A percentile compares a stretch with the other conserved stretches of the same genome.
These are phyloP conservation scores for Epichloe brachyelytri DNA, from an alignment of 2,329 filamentous ascomycete genomes.

Conservation along the genomic window DNA sequence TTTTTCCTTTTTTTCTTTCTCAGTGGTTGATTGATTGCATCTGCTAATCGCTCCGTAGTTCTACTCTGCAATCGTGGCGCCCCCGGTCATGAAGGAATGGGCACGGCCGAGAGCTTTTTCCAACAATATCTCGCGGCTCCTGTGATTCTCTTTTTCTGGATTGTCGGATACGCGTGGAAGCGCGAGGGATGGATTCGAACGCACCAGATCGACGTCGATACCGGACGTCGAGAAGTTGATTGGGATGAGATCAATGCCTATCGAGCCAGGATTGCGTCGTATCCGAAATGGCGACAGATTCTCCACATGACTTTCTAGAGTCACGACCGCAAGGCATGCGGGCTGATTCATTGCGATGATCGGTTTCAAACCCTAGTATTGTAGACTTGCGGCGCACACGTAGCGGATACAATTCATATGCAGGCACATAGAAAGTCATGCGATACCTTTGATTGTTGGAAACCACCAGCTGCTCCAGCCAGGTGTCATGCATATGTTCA, in stretches of 20 bases:
- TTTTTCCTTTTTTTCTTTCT: not conserved
- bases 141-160: slow-evolving; percentile 43
- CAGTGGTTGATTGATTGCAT: not conserved
- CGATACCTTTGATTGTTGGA: not conserved
- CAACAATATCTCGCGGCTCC: slow-evolving; percentile 39
- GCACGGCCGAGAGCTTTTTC: slow-evolving; percentile 39
- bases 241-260: slow-evolving; percentile 50
- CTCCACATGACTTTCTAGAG: slow-evolving; percentile 26
- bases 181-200: slow-evolving; percentile 44
- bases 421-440: not conserved
- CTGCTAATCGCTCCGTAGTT: slow-evolving; percentile 21
- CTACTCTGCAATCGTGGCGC: slow-evolving; percentile 33
- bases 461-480: not conserved
- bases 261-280: slow-evolving; percentile 34
- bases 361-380: not conserved
- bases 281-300: slow-evolving; percentile 36
- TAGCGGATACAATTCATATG: not conserved
- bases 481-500: too few relatives aligned
- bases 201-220: slow-evolving; percentile 54
- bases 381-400: not conserved
- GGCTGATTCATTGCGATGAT: not conserved
- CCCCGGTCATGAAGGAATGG: slow-evolving; percentile 19
- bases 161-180: slow-evolving; percentile 53
- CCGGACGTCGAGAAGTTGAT: slow-evolving; percentile 51
- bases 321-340: too few relatives aligned